Percentiles rank a stretch among this genome's conserved stretches.
phyloP scores from a whole-genome alignment of 768 basidiomycete species.

The Krasilnikovozyma curviuscula region DNA sequence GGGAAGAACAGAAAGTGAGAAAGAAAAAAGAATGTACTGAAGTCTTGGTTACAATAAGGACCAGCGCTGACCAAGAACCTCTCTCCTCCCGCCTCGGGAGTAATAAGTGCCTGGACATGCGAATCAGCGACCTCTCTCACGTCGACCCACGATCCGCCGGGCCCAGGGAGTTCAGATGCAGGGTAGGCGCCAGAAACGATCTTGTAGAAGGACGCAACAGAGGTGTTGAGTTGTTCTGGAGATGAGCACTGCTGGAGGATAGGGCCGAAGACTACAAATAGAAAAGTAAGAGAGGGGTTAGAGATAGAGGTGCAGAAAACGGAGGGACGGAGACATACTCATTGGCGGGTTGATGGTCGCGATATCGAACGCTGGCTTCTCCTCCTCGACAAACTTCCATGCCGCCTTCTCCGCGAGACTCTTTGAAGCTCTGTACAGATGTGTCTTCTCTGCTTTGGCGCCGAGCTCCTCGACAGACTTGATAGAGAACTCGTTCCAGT shows the following conservation, averaged over 20 bases:
- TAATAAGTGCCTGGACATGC: conserved; percentile 37
- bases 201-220: conserved; percentile 18
- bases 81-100: conserved; percentile 37
- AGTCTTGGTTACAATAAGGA: conserved; percentile 1
- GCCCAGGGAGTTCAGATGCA: conserved; percentile 8
- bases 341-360: conserved; percentile 40
- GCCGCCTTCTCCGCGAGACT: conserved; percentile 44
- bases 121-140: conserved; percentile 34
- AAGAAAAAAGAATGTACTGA: not conserved
- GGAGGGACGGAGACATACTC: conserved; percentile 27
- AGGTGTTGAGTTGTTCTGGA: conserved; percentile 29
- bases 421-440: conserved; percentile 35
- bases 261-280: conserved; percentile 21
- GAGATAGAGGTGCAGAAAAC: no score
- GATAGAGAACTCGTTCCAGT: conserved; percentile 44
- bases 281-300: not conserved
- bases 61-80: conserved; percentile 36
- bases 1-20: not conserved
- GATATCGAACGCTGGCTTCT: conserved; percentile 32
- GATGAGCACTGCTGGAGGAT: conserved; percentile 28
- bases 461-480: conserved; percentile 35
- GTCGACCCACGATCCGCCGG: conserved; percentile 22
- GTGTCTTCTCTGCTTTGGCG: conserved; percentile 26
- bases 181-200: conserved; percentile 14
- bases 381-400: conserved; percentile 30